Conservation (phyloP, 164 flowering plant species). For the Santalum album region DNA sequence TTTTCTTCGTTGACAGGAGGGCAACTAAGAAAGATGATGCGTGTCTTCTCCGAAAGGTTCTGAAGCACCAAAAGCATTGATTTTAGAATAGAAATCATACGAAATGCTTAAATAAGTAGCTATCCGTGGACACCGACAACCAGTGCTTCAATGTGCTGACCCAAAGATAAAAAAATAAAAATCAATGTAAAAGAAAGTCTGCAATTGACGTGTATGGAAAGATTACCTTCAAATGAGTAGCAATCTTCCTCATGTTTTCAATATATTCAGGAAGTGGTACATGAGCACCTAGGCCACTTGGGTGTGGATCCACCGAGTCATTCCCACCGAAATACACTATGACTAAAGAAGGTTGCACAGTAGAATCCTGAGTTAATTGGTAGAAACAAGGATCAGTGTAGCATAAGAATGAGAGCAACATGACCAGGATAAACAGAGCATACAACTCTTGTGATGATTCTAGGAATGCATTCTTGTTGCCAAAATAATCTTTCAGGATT, state of each 20-base stretch:
- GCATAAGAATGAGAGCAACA: neutral
- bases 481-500: no score
- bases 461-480: no score
- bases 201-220: neutral
- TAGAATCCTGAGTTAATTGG: conserved; percentile 45
- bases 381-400: no score
- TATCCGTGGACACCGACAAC: no score
- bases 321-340: conserved; percentile 95
- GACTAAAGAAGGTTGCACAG: conserved; percentile 68
- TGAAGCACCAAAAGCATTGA: conserved; percentile 19
- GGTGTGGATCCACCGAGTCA: conserved; percentile 83
- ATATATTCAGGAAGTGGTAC: conserved; percentile 80
- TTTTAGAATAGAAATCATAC: conserved; percentile 8
- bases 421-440: neutral
- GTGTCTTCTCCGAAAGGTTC: conserved; percentile 70
- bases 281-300: conserved; percentile 91
- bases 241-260: conserved; percentile 76
- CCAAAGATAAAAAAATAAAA: no score
- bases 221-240: conserved; percentile 64
- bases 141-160: no score
- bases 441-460: neutral
- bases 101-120: neutral
- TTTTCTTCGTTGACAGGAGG: conserved; percentile 67
- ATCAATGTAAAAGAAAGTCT: neutral
- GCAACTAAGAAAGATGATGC: conserved; percentile 42